phyloP scores from a whole-genome alignment of 208 protist genomes.

The Leishmania lainsoni region DNA sequence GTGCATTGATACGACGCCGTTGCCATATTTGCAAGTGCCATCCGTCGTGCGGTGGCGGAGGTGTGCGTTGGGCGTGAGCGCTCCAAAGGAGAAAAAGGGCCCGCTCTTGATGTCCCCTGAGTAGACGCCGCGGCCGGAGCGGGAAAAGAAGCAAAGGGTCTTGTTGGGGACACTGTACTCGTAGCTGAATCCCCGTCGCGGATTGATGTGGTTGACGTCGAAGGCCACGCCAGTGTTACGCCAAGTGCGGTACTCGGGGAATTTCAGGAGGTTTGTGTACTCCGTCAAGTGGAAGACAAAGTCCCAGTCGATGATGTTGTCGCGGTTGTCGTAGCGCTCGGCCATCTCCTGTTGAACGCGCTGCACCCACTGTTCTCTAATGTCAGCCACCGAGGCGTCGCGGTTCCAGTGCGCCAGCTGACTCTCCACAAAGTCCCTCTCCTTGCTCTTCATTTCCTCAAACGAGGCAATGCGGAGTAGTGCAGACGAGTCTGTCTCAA shows the following conservation, averaged over 20 bases:
- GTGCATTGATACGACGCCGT: slow-evolving; percentile 89
- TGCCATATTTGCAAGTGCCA: slow-evolving; percentile 89
- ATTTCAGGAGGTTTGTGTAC: slow-evolving; percentile 89
- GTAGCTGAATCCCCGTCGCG: slow-evolving; percentile 75
- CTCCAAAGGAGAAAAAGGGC: slow-evolving; percentile 84
- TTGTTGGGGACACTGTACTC: slow-evolving; percentile 86
- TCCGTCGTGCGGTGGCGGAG: slow-evolving; percentile 76
- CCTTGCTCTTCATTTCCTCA: slow-evolving; percentile 85
- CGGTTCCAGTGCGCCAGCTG: slow-evolving; percentile 80
- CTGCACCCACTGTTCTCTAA: slow-evolving; percentile 60
- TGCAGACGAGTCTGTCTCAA: slow-evolving; percentile 37
- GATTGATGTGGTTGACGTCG: slow-evolving; percentile 88
- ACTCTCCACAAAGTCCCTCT: slow-evolving; percentile 85
- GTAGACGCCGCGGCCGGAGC: slow-evolving; percentile 68
- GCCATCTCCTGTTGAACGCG: slow-evolving; percentile 90
- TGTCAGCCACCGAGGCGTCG: slow-evolving; percentile 56
- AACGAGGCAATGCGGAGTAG: slow-evolving; percentile 56
- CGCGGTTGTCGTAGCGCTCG: slow-evolving; percentile 91
- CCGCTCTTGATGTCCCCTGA: slow-evolving; percentile 87
- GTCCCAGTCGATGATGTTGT: slow-evolving; percentile 94
- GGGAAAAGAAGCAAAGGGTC: slow-evolving; percentile 84
- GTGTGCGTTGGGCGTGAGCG: slow-evolving; percentile 68
- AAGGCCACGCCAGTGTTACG: slow-evolving; percentile 88
- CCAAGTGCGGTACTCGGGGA: slow-evolving; percentile 90
- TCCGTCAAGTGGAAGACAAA: slow-evolving; percentile 86